Conservation (phyloP, 441 rosid genomes). For the Pelargonium hybrid region DNA sequence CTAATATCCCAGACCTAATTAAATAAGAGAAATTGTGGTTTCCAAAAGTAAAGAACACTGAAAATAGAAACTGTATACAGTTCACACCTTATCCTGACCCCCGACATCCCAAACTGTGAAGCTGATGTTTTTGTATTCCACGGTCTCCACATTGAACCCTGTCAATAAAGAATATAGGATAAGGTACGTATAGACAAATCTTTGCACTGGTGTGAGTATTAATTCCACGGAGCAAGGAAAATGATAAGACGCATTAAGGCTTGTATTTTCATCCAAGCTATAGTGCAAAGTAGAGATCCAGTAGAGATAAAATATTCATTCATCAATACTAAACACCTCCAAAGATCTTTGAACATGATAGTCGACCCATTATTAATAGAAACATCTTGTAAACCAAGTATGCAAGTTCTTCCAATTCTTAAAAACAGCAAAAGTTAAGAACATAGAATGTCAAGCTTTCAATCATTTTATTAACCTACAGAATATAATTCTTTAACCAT, state of each 20-base stretch:
- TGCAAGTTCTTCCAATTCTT: no score
- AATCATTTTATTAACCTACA: no score
- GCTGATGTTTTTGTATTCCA: slow-evolving; percentile 26
- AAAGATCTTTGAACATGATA: background rate
- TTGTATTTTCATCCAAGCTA: background rate
- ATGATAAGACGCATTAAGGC: no score
- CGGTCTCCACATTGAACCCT: slow-evolving; percentile 25
- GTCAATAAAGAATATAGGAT: background rate
- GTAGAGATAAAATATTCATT: background rate
- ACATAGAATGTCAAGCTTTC: no score
- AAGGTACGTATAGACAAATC: background rate
- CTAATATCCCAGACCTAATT: no score
- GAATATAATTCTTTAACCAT: no score
- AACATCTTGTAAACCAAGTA: no score
- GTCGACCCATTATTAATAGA: no score
- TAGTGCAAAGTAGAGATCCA: background rate
- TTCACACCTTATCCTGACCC: slow-evolving; percentile 24
- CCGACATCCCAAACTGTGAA: slow-evolving; percentile 30
- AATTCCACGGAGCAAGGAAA: no score
- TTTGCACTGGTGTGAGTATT: no score
- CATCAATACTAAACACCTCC: background rate
- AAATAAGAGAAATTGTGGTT: background rate
- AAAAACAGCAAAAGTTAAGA: no score
- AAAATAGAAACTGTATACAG: background rate
- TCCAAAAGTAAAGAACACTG: background rate